Percentiles rank a stretch among this genome's conserved stretches.
Evolutionary conservation across 257 asterid species (phyloP).

Genomic region (Verbena officinalis): DNA sequence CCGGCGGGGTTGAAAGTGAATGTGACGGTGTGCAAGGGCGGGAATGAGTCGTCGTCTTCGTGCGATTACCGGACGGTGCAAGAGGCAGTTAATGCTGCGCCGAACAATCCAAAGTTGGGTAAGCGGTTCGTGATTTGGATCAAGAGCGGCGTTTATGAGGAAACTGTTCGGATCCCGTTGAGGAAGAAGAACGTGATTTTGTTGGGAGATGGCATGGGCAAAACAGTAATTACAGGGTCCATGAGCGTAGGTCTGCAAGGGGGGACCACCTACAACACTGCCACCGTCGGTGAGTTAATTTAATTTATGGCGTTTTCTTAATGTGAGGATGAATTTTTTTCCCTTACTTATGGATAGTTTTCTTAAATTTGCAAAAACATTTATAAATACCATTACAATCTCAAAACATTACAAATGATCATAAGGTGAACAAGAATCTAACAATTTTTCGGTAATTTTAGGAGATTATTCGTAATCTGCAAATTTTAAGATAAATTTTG

Average conservation of each 20-base stretch:
- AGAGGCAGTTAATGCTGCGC: slow-evolving; percentile 57
- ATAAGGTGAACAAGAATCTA: too few relatives aligned
- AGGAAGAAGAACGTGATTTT: slow-evolving; percentile 63
- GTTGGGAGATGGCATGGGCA: slow-evolving; percentile 68
- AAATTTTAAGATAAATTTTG: too few relatives aligned
- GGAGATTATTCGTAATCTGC: too few relatives aligned
- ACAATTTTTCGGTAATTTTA: too few relatives aligned
- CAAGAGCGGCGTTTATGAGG: slow-evolving; percentile 56
- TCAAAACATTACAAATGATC: too few relatives aligned
- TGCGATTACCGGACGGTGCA: slow-evolving; percentile 54
- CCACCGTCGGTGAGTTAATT: slow-evolving; percentile 55
- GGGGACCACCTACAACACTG: slow-evolving; percentile 47
- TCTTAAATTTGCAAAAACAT: too few relatives aligned
- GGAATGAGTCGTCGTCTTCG: not conserved
- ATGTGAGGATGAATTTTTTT: too few relatives aligned
- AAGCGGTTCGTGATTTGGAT: slow-evolving; percentile 52
- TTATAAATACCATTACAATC: too few relatives aligned
- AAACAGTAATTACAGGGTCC: slow-evolving; percentile 61
- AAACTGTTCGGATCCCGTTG: slow-evolving; percentile 53
- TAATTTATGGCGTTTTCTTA: not conserved
- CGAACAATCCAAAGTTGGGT: slow-evolving; percentile 26
- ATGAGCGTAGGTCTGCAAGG: slow-evolving; percentile 47
- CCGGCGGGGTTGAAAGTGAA: slow-evolving; percentile 44
- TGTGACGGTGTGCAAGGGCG: slow-evolving; percentile 53
- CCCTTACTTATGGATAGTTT: too few relatives aligned